These are phyloP conservation scores for Fusarium torulosum DNA, from an alignment of 2,329 filamentous ascomycete genomes.

Conservation along the genomic window DNA sequence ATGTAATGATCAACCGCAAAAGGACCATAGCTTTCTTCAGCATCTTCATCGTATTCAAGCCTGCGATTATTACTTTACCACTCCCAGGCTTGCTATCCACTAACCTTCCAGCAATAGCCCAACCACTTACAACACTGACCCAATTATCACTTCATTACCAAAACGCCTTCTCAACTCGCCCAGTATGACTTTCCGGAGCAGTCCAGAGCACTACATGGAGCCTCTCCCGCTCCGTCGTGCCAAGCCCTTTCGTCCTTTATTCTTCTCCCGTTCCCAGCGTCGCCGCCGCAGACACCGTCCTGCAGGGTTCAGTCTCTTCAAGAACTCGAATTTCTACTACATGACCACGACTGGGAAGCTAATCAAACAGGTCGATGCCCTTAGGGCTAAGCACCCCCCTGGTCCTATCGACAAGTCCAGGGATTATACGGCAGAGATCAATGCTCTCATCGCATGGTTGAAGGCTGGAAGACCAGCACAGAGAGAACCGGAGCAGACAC, in stretches of 20 bases:
- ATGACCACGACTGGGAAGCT: background rate
- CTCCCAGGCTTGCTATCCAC: background rate
- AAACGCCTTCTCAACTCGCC: background rate
- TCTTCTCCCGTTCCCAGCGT: constrained; percentile 17
- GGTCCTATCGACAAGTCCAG: background rate
- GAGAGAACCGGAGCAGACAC: background rate
- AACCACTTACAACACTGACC: background rate
- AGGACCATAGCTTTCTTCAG: background rate
- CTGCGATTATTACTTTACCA: background rate
- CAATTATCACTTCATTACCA: background rate
- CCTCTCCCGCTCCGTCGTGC: constrained; percentile 23
- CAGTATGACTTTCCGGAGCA: background rate
- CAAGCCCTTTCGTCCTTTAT: background rate
- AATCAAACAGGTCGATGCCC: background rate
- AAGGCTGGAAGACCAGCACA: background rate
- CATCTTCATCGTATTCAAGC: background rate
- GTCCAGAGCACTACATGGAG: background rate
- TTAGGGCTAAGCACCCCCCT: background rate
- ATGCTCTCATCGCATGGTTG: background rate
- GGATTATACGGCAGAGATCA: background rate
- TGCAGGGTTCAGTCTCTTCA: background rate
- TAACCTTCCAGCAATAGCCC: background rate
- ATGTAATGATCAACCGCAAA: background rate
- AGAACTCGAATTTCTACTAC: background rate
- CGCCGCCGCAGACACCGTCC: constrained; percentile 8